phyloP scores from a whole-genome alignment of 164 flowering plant species.

The Annona squamosa region DNA sequence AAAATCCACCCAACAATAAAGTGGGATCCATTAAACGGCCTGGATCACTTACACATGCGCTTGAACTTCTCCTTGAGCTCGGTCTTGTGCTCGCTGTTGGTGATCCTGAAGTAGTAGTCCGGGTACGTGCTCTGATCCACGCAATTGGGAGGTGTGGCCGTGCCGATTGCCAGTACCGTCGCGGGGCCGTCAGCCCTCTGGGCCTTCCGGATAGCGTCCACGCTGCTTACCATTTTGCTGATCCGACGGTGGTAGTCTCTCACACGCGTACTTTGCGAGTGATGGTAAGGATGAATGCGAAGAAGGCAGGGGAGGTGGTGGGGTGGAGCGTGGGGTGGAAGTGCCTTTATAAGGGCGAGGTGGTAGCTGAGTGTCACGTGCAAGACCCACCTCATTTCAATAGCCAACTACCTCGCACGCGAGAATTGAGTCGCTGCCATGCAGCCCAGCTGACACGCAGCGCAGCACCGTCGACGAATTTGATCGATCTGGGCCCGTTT shows the following conservation, averaged over 20 bases:
- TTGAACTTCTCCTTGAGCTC: slow-evolving; percentile 45
- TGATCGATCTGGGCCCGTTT: too few relatives aligned
- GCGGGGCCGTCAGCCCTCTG: slow-evolving; percentile 44
- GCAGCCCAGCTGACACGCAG: neutral
- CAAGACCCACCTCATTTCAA: slow-evolving; percentile 1
- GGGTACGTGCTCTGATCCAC: slow-evolving; percentile 40
- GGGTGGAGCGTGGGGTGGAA: neutral
- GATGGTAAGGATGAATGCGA: neutral
- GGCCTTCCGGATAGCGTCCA: slow-evolving; percentile 30
- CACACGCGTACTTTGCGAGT: neutral
- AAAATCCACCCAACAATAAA: too few relatives aligned
- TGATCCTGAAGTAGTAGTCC: slow-evolving; percentile 43
- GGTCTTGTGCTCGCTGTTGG: slow-evolving; percentile 39
- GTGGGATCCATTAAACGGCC: too few relatives aligned
- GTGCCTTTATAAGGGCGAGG: neutral
- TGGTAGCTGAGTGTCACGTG: slow-evolving; percentile 13
- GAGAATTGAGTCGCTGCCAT: neutral
- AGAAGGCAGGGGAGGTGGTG: neutral
- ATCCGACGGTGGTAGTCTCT: neutral
- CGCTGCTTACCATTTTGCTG: slow-evolving; percentile 21
- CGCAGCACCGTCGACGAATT: too few relatives aligned
- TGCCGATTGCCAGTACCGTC: slow-evolving; percentile 42
- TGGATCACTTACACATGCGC: slow-evolving; percentile 41
- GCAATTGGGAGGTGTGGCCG: slow-evolving; percentile 34
- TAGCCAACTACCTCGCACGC: neutral